phyloP scores from a whole-genome alignment of 371 early-diverging fungal genomes.

The Nematocida major region DNA sequence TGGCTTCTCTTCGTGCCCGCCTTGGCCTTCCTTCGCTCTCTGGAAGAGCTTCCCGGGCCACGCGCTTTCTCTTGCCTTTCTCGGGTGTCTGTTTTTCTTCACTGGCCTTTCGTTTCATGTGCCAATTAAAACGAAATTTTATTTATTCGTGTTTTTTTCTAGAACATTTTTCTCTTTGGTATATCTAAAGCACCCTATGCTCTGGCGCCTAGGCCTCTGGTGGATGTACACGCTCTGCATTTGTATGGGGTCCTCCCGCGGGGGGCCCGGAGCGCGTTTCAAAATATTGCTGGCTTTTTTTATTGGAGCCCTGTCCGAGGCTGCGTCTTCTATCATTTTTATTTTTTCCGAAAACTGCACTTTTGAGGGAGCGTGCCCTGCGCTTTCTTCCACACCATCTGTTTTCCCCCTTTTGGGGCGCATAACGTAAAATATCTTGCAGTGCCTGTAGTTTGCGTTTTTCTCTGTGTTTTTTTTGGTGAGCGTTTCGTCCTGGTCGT shows the following conservation, averaged over 20 bases:
- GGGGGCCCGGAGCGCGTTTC: neutral
- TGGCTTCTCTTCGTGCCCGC: neutral
- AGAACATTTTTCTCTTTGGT: neutral
- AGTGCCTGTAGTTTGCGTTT: constrained; percentile 26
- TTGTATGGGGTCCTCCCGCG: neutral
- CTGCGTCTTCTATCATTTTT: neutral
- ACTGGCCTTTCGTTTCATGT: constrained; percentile 27
- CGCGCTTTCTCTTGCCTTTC: neutral
- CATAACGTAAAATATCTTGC: constrained; percentile 40
- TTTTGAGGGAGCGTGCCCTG: neutral
- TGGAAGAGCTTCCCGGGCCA: neutral
- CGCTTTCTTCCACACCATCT: no score
- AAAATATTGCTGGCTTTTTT: neutral
- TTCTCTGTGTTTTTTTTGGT: constrained; percentile 13
- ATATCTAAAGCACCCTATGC: neutral
- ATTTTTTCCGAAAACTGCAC: neutral
- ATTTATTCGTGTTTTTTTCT: constrained; percentile 34
- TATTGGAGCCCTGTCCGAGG: neutral
- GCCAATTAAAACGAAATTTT: constrained; percentile 53
- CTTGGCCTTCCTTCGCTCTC: neutral
- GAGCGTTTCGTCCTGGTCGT: neutral
- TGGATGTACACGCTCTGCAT: neutral
- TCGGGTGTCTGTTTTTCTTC: neutral
- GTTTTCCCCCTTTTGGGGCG: neutral
- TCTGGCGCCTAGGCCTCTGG: neutral